phyloP scores from a whole-genome alignment of 768 basidiomycete species.

The Trametes gibbosa region DNA sequence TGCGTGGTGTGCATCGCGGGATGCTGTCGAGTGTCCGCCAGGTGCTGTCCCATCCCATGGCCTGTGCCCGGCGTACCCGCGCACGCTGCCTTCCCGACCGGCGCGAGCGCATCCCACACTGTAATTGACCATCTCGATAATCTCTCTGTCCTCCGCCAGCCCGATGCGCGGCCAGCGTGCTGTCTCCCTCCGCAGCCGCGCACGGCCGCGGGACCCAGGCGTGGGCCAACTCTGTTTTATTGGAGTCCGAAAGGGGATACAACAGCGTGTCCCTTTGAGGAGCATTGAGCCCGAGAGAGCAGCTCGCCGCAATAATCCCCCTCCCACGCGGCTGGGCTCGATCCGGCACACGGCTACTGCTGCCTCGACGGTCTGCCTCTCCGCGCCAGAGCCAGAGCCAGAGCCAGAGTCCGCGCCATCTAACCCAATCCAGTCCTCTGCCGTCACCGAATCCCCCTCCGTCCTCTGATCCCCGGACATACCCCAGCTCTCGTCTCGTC shows the following conservation, averaged over 20 bases:
- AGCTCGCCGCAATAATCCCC: conserved; percentile 17
- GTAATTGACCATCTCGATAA: neutral
- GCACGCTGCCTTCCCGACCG: too few species aligned
- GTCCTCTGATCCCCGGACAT: neutral
- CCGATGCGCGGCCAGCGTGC: neutral
- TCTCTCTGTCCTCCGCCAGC: neutral
- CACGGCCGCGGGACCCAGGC: neutral
- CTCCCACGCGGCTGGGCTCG: conserved; percentile 11
- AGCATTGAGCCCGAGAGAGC: conserved; percentile 2
- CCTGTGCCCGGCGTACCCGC: neutral
- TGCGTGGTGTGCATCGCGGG: too few species aligned
- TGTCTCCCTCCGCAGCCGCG: neutral
- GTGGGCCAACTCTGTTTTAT: conserved; percentile 14
- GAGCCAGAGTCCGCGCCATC: neutral
- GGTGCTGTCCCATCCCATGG: neutral
- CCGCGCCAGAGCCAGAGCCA: too few species aligned
- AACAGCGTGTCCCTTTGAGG: conserved; percentile 14
- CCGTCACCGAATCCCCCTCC: neutral
- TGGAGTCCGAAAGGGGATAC: conserved; percentile 4
- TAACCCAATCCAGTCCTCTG: neutral
- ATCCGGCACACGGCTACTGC: neutral
- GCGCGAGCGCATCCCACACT: neutral
- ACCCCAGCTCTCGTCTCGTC: neutral
- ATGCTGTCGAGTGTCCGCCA: neutral
- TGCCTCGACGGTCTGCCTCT: neutral